Evolutionary conservation across 306 rosid species (phyloP).

Genomic region (Glycine latifolia): DNA sequence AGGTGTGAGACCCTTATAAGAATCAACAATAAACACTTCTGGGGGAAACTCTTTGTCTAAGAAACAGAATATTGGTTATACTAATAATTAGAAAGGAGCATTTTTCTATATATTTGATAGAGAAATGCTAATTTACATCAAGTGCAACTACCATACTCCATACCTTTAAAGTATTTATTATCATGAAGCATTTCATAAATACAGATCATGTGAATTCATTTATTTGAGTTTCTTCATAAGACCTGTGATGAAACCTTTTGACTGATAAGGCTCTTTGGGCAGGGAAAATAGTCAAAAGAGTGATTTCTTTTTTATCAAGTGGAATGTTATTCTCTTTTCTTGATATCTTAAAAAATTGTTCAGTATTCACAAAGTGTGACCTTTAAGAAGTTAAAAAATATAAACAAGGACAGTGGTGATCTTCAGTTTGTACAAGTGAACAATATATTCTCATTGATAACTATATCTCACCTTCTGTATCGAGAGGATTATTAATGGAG

Average conservation of each 20-base stretch:
- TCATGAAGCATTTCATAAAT: constrained; percentile 25
- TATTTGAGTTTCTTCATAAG: constrained; percentile 22
- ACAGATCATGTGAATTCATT: constrained; percentile 25
- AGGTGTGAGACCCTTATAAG: constrained; percentile 3
- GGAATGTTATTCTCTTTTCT: constrained; percentile 8
- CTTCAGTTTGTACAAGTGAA: constrained; percentile 18
- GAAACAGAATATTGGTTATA: constrained; percentile 15
- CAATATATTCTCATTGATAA: constrained; percentile 18
- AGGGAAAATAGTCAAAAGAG: constrained; percentile 7
- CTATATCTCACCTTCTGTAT: constrained; percentile 30
- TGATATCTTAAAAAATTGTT: background rate
- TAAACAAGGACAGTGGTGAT: background rate
- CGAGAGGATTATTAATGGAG: constrained; percentile 8
- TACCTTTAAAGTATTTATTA: constrained; percentile 7
- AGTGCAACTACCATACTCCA: constrained; percentile 4
- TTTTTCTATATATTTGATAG: constrained; percentile 32
- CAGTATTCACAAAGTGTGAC: background rate
- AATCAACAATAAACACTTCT: constrained; percentile 3
- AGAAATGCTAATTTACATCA: constrained; percentile 10
- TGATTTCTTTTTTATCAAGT: background rate
- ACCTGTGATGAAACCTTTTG: constrained; percentile 11
- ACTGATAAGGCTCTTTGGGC: constrained; percentile 8
- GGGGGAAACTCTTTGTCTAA: constrained; percentile 2
- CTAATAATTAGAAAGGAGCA: background rate
- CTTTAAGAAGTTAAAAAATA: constrained; percentile 6